A percentile compares a stretch with the other conserved stretches of the same genome.
These are phyloP conservation scores for Brassica rapa DNA, from an alignment of 345 rosid genomes.

Conservation along the genomic window DNA sequence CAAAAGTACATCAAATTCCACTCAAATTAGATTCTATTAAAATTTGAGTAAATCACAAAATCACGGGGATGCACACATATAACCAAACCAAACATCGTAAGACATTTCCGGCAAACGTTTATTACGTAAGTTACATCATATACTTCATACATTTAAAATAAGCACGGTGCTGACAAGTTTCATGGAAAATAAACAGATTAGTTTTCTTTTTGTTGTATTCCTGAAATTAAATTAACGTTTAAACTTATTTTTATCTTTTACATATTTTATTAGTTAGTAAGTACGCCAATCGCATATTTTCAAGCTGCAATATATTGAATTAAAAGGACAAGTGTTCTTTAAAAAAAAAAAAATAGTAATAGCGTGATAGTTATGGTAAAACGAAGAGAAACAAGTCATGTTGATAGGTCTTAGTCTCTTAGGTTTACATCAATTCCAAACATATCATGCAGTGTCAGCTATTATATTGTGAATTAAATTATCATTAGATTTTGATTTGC, in stretches of 20 bases:
- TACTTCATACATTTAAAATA: not conserved
- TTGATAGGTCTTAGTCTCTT: conserved; percentile 4
- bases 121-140: not conserved
- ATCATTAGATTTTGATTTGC: not conserved
- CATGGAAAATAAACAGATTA: not conserved
- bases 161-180: not conserved
- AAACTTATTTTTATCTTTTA: not conserved
- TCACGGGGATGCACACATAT: not conserved
- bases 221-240: not conserved
- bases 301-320: not conserved
- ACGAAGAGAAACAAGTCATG: conserved; percentile 4
- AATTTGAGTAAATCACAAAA: not conserved
- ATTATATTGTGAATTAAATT: not conserved
- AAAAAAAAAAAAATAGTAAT: not conserved
- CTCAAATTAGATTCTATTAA: no score
- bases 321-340: not conserved
- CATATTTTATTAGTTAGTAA: not conserved
- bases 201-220: not conserved
- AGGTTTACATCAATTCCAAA: conserved; percentile 3
- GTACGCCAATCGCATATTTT: not conserved
- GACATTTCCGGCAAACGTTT: not conserved
- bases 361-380: not conserved
- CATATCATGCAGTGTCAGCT: not conserved
- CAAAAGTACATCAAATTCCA: no score
- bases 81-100: not conserved